A percentile compares a stretch with the other conserved stretches of the same genome.
Evolutionary conservation across 768 basidiomycete species (phyloP).

Genomic region (Lactarius sanguifluus): DNA sequence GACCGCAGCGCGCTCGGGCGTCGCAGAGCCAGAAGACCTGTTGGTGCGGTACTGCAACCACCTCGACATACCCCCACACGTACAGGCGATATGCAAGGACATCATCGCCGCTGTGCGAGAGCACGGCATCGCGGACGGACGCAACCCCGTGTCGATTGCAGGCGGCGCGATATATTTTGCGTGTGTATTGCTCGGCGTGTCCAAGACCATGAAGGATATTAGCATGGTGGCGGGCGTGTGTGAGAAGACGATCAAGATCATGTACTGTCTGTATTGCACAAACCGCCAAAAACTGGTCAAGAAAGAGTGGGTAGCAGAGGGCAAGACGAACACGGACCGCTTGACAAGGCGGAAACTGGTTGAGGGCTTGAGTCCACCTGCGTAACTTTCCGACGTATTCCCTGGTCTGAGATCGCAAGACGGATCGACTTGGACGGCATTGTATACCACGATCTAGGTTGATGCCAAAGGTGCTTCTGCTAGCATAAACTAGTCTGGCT

Average conservation of each 20-base stretch:
- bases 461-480: no score
- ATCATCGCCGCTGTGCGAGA: constrained; percentile 79
- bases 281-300: constrained; percentile 79
- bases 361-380: no score
- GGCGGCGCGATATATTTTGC: constrained; percentile 97
- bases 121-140: constrained; percentile 87
- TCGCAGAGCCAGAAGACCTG: constrained; percentile 77
- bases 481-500: no score
- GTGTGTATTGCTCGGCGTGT: constrained; percentile 72
- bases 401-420: no score
- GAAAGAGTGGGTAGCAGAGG: constrained; percentile 81
- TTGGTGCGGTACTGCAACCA: constrained; percentile 92
- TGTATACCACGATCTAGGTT: no score
- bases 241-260: constrained; percentile 91
- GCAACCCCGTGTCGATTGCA: constrained; percentile 98
- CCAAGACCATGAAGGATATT: constrained; percentile 81
- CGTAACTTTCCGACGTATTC: no score
- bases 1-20: constrained; percentile 44
- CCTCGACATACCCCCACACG: constrained; percentile 76
- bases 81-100: constrained; percentile 81
- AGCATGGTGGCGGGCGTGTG: constrained; percentile 89
- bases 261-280: constrained; percentile 74
- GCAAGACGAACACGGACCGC: constrained; percentile 55
- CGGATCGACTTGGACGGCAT: no score
- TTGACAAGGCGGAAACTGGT: constrained; percentile 21